Percentiles rank a stretch among this genome's conserved stretches.
These are phyloP conservation scores for Perkinsus olseni DNA, from an alignment of 169 alveolate genomes.

Conservation along the genomic window DNA sequence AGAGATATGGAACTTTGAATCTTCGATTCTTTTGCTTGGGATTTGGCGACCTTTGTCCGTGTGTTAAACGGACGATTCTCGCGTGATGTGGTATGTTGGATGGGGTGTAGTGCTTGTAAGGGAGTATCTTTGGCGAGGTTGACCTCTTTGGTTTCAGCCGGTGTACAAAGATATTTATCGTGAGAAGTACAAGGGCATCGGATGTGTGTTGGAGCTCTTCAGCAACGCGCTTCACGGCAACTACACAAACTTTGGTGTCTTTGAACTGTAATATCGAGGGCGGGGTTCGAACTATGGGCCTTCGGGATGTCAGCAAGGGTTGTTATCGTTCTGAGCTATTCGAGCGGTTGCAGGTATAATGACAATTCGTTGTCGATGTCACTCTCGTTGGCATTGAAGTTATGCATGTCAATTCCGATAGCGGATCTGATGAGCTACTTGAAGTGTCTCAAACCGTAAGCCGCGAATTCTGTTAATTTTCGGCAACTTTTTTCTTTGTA, in stretches of 20 bases:
- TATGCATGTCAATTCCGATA: slow-evolving; percentile 76
- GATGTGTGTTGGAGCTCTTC: slow-evolving; percentile 67
- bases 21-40: too few relatives aligned
- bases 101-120: too few relatives aligned
- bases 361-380: slow-evolving; percentile 77
- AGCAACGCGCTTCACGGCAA: slow-evolving; percentile 81
- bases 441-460: slow-evolving; percentile 26
- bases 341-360: slow-evolving; percentile 21
- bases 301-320: background rate
- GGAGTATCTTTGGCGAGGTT: background rate
- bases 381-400: slow-evolving; percentile 66
- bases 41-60: too few relatives aligned
- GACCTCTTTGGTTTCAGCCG: slow-evolving; percentile 17
- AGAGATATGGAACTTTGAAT: too few relatives aligned
- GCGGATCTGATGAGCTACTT: slow-evolving; percentile 64
- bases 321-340: background rate
- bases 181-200: slow-evolving; percentile 80
- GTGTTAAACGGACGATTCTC: too few relatives aligned
- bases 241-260: slow-evolving; percentile 81
- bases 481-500: background rate
- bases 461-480: background rate
- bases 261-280: slow-evolving; percentile 57
- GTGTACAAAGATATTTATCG: slow-evolving; percentile 66
- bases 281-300: background rate
- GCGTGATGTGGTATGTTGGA: too few relatives aligned